Base-by-base conservation (phyloP, 768 basidiomycete species). In the Lactarius trivialis region DNA sequence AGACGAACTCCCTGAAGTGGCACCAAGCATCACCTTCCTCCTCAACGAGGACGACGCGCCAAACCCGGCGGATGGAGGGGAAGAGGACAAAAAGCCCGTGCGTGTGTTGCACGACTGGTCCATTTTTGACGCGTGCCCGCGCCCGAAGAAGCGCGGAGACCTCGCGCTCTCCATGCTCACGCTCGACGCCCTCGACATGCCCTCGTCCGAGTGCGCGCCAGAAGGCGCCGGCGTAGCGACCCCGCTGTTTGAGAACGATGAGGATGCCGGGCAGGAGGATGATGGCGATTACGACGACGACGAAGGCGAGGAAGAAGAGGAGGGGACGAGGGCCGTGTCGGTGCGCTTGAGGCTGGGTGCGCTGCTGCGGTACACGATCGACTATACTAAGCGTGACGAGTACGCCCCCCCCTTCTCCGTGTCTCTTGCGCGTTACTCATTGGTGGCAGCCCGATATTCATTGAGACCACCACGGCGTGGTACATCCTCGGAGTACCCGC, bases 191-290 rank as follows among this genome's bases (percentile, higher is more conserved):
- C 69, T 73, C 36, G 75, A 78, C 6, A 77, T 37, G 76, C 71
- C 2, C 60, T 54, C 0, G 49, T 50, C 41, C 48, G 51, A 11
- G 8, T 55, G 39, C 24, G 67, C 75, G 19, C 76, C 85, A 50
- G 79, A 81, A 61, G 88, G 79, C 5, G 82, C 80, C 0, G 89
- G 89, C 1, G 65, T 71, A n/a, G 81, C 82, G 1, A 67, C 70
- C 12, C 75, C 84, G 0, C 74, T 74, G 36, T 79, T 78, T 50
- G 74, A 76, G 17, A 75, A 72, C 28, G 75, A 70, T 4, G 72
- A 70, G 11, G 70, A 72, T 30, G 61, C 62, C 5, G 74, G 78
- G 50, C 59, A 66, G 56, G 70, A 71, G 21, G 61, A 65, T 15
- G 66, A 72, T 34, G 75, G 70, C 2, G 72, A 69, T 7, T 69